A percentile compares a stretch with the other conserved stretches of the same genome.
Conservation (phyloP, 495 filamentous ascomycete species). For the Daldinia concentrica region DNA sequence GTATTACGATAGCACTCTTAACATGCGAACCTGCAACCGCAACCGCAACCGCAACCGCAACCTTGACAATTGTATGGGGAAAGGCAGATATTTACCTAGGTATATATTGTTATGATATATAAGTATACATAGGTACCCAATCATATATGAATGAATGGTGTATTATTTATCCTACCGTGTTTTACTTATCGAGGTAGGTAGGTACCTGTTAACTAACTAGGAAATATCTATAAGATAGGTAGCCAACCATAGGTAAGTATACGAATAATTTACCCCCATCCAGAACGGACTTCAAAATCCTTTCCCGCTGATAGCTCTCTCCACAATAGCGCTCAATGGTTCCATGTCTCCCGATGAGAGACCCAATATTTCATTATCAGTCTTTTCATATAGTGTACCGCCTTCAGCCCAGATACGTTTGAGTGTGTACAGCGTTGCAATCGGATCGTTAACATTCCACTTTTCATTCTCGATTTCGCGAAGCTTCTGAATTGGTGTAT, state of each 20-base stretch:
- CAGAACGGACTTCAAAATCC: slow-evolving; percentile 6
- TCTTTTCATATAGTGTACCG: slow-evolving; percentile 72
- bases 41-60: neutral
- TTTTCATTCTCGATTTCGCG: slow-evolving; percentile 62
- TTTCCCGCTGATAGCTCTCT: slow-evolving; percentile 49
- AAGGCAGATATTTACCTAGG: too few species aligned
- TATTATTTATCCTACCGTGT: neutral
- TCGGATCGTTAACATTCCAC: slow-evolving; percentile 63
- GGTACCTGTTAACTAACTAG: too few species aligned
- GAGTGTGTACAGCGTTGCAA: slow-evolving; percentile 66
- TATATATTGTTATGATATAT: too few species aligned
- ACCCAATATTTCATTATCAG: slow-evolving; percentile 69
- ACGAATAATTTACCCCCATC: neutral
- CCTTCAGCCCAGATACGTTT: slow-evolving; percentile 77
- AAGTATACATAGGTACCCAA: too few species aligned
- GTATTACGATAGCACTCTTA: neutral
- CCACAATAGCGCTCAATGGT: slow-evolving; percentile 58
- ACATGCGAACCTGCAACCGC: neutral
- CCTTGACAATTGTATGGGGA: neutral
- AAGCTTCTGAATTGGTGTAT: slow-evolving; percentile 62
- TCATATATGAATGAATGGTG: too few species aligned
- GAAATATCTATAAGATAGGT: too few species aligned
- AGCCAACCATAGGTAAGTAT: neutral
- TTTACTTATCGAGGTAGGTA: too few species aligned
- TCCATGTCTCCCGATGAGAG: slow-evolving; percentile 57